Conservation (phyloP, 2,329 filamentous ascomycete species). For the Parascedosporium putredinis region DNA sequence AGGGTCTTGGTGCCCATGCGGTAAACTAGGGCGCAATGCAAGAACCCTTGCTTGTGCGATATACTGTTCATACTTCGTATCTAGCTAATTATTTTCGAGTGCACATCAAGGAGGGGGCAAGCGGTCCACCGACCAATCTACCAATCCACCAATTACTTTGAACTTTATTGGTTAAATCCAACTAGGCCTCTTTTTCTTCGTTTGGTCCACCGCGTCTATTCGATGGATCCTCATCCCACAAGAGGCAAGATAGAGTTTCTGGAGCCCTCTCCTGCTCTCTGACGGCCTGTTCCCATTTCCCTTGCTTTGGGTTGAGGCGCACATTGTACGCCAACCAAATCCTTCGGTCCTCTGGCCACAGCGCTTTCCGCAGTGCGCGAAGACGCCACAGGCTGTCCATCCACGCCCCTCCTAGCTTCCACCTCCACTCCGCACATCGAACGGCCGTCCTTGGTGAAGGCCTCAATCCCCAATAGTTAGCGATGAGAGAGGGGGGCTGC, state of each 20-base stretch:
- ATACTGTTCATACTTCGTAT: too few relatives aligned
- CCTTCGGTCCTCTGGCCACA: too few relatives aligned
- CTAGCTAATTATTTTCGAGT: too few relatives aligned
- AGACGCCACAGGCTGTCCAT: background rate
- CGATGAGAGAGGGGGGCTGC: too few relatives aligned
- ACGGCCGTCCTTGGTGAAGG: background rate
- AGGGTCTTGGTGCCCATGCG: too few relatives aligned
- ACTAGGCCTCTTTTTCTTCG: background rate
- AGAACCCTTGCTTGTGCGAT: too few relatives aligned
- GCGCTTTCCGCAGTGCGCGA: background rate
- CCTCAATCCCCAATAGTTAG: too few relatives aligned
- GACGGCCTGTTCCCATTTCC: background rate
- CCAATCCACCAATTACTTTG: constrained; percentile 1
- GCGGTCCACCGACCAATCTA: background rate
- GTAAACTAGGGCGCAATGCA: too few relatives aligned
- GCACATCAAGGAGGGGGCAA: too few relatives aligned
- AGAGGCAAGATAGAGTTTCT: background rate
- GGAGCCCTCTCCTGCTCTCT: background rate
- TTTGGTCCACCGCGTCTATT: constrained; percentile 5
- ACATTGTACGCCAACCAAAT: too few relatives aligned
- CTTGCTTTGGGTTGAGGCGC: too few relatives aligned
- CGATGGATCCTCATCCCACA: constrained; percentile 7
- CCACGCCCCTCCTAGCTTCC: background rate
- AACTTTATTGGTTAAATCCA: constrained; percentile 2
- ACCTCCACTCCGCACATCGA: background rate